Evolutionary conservation across 2,329 filamentous ascomycete genomes (phyloP).

Genomic region (Mycogone perniciosa): DNA sequence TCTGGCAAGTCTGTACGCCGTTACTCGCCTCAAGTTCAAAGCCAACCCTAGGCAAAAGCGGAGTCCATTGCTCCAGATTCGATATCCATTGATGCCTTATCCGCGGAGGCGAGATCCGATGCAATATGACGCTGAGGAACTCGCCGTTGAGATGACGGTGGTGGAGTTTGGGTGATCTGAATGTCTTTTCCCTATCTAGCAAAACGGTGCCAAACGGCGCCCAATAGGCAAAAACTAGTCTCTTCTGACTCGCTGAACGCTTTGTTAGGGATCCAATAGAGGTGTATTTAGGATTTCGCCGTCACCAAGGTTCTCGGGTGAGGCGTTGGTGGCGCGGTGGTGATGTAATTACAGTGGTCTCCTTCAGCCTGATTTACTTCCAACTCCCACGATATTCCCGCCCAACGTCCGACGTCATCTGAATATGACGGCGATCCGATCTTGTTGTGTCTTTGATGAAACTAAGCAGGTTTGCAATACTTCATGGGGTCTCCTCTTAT

Average conservation of each 20-base stretch:
- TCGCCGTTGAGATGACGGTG: not conserved
- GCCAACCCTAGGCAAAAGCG: no score
- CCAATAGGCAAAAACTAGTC: constrained; percentile 1
- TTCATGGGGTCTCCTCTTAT: not conserved
- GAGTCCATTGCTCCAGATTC: no score
- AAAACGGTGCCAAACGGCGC: not conserved
- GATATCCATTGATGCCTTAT: not conserved
- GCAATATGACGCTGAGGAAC: not conserved
- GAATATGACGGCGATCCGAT: not conserved
- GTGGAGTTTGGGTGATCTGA: not conserved
- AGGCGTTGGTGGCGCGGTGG: not conserved
- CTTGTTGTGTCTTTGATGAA: not conserved
- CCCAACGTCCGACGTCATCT: constrained; percentile 3
- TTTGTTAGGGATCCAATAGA: no score
- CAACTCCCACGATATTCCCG: constrained; percentile 3
- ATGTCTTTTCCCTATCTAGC: not conserved
- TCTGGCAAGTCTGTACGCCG: no score
- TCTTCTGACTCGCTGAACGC: not conserved
- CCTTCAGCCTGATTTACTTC: not conserved
- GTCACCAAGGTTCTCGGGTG: no score
- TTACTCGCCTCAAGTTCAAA: no score
- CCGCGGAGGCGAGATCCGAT: not conserved
- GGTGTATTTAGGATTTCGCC: no score
- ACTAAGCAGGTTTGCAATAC: not conserved
- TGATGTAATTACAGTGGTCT: constrained; percentile 8